phyloP scores from a whole-genome alignment of 23 red algal genomes.

The Gracilaria gracilis region DNA sequence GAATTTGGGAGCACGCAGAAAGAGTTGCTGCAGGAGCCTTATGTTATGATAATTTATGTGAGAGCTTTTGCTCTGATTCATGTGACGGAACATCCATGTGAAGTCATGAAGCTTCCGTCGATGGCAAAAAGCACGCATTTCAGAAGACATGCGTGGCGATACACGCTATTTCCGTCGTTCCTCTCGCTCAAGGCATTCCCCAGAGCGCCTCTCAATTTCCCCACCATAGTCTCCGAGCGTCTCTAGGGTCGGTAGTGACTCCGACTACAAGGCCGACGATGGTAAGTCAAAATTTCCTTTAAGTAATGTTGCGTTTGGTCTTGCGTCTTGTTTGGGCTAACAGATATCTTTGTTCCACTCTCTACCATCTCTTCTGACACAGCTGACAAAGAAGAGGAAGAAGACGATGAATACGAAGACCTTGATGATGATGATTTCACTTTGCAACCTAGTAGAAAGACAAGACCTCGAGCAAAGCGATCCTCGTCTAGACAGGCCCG shows the following conservation, averaged over 20 bases:
- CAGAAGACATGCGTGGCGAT: conserved; percentile 72
- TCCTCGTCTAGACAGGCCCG: conserved; percentile 7
- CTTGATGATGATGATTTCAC: conserved; percentile 72
- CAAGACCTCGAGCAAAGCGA: conserved; percentile 26
- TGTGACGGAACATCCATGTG: no score
- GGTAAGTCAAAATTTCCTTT: conserved; percentile 45
- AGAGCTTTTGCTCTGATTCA: no score
- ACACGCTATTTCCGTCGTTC: conserved; percentile 70
- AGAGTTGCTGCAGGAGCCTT: no score
- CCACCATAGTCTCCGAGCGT: conserved; percentile 38
- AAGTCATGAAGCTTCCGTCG: no score
- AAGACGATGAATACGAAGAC: conserved; percentile 61
- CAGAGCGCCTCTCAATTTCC: conserved; percentile 57
- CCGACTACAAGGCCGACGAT: conserved; percentile 65
- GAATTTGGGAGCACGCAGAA: no score
- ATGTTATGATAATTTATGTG: no score
- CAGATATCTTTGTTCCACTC: not conserved
- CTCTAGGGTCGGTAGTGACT: conserved; percentile 51
- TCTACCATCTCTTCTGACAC: not conserved
- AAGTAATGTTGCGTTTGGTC: not conserved
- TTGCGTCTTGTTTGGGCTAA: not conserved
- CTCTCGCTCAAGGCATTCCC: conserved; percentile 56
- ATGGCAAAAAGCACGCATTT: conserved; percentile 39
- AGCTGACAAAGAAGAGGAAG: conserved; percentile 48
- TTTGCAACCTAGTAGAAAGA: conserved; percentile 17